Evolutionary conservation across 2,329 filamentous ascomycete species (phyloP).

Genomic region (Neofusicoccum umdonicola): DNA sequence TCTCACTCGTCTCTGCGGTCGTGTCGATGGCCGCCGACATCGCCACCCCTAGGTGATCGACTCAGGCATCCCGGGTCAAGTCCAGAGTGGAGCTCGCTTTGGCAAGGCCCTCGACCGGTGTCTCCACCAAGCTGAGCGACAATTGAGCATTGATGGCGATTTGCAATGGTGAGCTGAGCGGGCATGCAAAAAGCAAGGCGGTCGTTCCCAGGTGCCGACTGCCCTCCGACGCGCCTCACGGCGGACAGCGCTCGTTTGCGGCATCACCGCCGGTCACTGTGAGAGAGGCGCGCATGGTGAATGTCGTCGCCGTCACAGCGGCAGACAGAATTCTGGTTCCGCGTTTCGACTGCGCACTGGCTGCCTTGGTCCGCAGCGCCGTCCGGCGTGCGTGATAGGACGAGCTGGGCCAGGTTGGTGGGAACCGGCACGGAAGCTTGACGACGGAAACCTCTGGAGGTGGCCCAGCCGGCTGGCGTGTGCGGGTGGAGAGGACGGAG

Average conservation of each 20-base stretch:
- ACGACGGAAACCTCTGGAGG: conserved; percentile 1
- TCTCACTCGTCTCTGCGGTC: background rate
- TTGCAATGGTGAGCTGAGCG: background rate
- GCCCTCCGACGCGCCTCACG: background rate
- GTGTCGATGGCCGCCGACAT: background rate
- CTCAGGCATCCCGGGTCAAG: conserved; percentile 6
- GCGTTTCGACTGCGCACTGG: background rate
- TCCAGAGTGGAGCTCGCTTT: conserved; percentile 6
- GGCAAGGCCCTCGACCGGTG: background rate
- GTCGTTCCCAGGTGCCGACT: background rate
- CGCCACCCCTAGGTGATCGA: conserved; percentile 2
- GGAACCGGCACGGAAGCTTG: conserved; percentile 1
- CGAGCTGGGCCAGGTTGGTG: background rate
- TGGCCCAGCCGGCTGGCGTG: background rate
- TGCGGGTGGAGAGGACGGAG: background rate
- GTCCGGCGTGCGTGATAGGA: background rate
- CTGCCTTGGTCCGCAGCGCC: background rate
- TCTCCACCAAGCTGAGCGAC: background rate
- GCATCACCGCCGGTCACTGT: background rate
- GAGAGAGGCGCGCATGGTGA: background rate
- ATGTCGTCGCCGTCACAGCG: background rate
- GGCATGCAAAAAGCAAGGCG: background rate
- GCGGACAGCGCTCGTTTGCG: background rate
- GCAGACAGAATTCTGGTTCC: background rate
- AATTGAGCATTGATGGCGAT: background rate